phyloP scores from a whole-genome alignment of 768 basidiomycete genomes.

The Termitomyces sp. region DNA sequence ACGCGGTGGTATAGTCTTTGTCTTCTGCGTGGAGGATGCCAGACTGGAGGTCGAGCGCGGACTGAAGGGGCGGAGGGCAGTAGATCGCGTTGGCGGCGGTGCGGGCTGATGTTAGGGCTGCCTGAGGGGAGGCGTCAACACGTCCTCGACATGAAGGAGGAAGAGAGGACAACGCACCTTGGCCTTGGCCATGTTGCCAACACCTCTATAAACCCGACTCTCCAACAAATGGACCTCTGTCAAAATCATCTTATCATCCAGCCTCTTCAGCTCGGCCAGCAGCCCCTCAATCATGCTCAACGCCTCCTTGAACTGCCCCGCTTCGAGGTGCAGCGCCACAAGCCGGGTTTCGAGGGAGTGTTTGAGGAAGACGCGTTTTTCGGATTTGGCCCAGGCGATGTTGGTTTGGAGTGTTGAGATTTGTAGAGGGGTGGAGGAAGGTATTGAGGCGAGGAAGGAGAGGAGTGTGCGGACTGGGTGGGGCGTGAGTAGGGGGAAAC shows the following conservation, averaged over 20 bases:
- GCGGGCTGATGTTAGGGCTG: slow-evolving; percentile 83
- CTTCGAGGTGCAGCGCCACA: slow-evolving; percentile 78
- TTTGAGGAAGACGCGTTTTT: slow-evolving; percentile 94
- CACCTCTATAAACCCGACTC: slow-evolving; percentile 84
- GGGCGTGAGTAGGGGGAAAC: background rate
- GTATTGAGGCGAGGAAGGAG: slow-evolving; percentile 81
- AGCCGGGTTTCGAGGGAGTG: slow-evolving; percentile 91
- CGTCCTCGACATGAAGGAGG: background rate
- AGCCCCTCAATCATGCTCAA: slow-evolving; percentile 79
- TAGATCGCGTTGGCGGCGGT: slow-evolving; percentile 97
- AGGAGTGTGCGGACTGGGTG: slow-evolving; percentile 85
- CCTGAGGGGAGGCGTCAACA: slow-evolving; percentile 39
- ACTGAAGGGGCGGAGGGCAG: slow-evolving; percentile 50
- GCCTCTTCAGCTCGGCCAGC: slow-evolving; percentile 85
- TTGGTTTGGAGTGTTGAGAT: slow-evolving; percentile 87
- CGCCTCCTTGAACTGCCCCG: slow-evolving; percentile 72
- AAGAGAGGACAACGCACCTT: slow-evolving; percentile 49
- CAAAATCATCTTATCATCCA: slow-evolving; percentile 97
- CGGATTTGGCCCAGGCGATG: slow-evolving; percentile 86
- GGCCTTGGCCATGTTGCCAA: slow-evolving; percentile 85
- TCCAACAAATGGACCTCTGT: slow-evolving; percentile 96
- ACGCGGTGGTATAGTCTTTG: slow-evolving; percentile 95
- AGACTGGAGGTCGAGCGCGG: slow-evolving; percentile 48
- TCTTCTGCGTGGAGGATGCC: slow-evolving; percentile 93
- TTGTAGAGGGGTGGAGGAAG: slow-evolving; percentile 69